phyloP scores from a whole-genome alignment of 371 early-diverging fungal genomes.

The Haplosporangium sp. region DNA sequence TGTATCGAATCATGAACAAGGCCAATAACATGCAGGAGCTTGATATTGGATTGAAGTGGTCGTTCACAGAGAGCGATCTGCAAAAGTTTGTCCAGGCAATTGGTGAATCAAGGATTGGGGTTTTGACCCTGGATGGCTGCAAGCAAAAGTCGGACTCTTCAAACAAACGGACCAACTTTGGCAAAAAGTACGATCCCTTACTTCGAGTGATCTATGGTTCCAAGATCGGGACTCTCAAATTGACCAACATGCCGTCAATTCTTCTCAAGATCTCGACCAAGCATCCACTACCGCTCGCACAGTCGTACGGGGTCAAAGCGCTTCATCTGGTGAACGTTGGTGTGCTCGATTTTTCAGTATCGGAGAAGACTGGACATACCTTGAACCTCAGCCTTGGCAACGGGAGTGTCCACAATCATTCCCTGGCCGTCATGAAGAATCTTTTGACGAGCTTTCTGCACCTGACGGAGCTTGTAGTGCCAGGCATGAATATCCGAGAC shows the following conservation, averaged over 20 bases:
- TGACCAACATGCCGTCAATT: slow-evolving; percentile 32
- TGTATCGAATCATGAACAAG: slow-evolving; percentile 20
- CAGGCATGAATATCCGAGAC: slow-evolving; percentile 34
- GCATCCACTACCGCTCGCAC: neutral
- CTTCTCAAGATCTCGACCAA: slow-evolving; percentile 26
- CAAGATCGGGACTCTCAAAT: slow-evolving; percentile 22
- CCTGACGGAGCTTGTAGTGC: slow-evolving; percentile 17
- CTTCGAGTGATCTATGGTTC: slow-evolving; percentile 22
- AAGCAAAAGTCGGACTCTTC: slow-evolving; percentile 12
- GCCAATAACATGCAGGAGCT: slow-evolving; percentile 29
- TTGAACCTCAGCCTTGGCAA: slow-evolving; percentile 8
- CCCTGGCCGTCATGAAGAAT: slow-evolving; percentile 10
- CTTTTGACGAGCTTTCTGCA: slow-evolving; percentile 13
- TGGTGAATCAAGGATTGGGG: slow-evolving; percentile 14
- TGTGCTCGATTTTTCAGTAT: slow-evolving; percentile 6
- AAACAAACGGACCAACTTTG: slow-evolving; percentile 10
- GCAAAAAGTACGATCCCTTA: slow-evolving; percentile 40
- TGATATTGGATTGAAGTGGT: slow-evolving; percentile 26
- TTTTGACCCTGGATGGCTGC: slow-evolving; percentile 20
- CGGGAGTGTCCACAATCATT: neutral
- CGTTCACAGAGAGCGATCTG: slow-evolving; percentile 26
- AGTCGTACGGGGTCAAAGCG: slow-evolving; percentile 1
- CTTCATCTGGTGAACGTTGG: slow-evolving; percentile 32
- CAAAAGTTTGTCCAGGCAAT: slow-evolving; percentile 22
- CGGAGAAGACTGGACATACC: slow-evolving; percentile 9